Base-by-base conservation (phyloP, 495 filamentous ascomycete species). In the Penicillium ochrochloron region DNA sequence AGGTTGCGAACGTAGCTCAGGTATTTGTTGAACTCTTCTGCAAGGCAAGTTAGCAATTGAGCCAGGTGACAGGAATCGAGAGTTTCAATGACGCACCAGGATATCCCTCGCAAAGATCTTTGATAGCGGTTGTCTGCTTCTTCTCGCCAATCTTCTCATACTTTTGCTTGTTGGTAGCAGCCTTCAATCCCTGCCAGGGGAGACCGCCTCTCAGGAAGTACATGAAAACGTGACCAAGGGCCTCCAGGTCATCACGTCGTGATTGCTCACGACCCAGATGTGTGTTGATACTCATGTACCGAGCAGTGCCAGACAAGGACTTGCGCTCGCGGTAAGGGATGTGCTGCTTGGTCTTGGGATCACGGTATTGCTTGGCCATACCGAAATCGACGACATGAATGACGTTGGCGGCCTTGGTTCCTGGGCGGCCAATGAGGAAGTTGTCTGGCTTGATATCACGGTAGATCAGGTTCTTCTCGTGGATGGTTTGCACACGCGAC, bases 81-180 rank as follows among this genome's bases (percentile, higher is more conserved):
- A 33, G 19, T 25, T 17, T 19, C 14, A 66, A 69, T 44, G 39
- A 69, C 66, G 14, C 84, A 91, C 88, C 89, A 69, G 95, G 95
- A 80, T 94, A 98, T 54, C 92, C 90, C 62, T 97, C 94, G 71
- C 95, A 98, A 5, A 99, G 88, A 70, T 99, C 96, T 78, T 97
- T 96, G 84, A 99, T 94, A 0, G 87, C 85, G 27, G 95, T 98
- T 0, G 94, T 97, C 80, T 98, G 95, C 81, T 99, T 99, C 90
- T 98, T 98, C 81, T 99, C 96, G 34, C 95, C 95, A 77, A 99
- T 99, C 83, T 98, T 98, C 80, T 99, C 95, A 69, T 99, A 99
- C 81, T 99, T 99, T 75, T 99, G 95, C 86, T 99, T 99, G 83
- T 99, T 99, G 63, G 95, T 99, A 19, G 96, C 96, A 75, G 95